Base-by-base conservation (phyloP, 1,284 basidiomycete species). In the Ustanciosporium gigantosporum region DNA sequence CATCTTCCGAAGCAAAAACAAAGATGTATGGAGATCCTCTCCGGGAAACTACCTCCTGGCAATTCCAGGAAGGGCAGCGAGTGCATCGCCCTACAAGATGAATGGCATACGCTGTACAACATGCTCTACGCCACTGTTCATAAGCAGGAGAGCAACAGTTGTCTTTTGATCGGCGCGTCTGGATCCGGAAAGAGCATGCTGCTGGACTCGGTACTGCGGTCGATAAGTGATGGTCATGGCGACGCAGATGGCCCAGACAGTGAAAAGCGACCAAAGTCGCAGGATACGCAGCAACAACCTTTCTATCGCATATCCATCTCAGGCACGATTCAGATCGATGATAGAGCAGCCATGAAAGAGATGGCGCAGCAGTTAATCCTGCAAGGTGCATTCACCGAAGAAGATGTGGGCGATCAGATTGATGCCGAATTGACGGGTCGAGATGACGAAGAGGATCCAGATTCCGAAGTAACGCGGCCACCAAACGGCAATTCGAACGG, bases 301-400 rank as follows among this genome's bases (percentile, higher is more conserved):
- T 69, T 41, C 41, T 68, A 70, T 34, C 62, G 59, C 31, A 72
- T 77, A 2, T 41, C 52, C 5, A 47, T 77, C 2, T 57, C 66
- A 3, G 73, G 51, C 0, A 53, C 57, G 0, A 24, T 74, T 7
- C 68, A 74, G 36, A 47, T 69, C 22, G 74, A 68, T 8, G 75
- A 77, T 25, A 39, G 71, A 8, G 48, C 64, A 1, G 70, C 70
- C 6, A 57, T 77, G 50, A 56, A 70, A 16, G 73, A 70, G 38
- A 68, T 77, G 56, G 74, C 72, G 6, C 56, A 61, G 25, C 74
- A 77, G 39, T 61, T 77, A 11, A 62, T 76, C 25, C 25, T 56
- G 4, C 61, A 65, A 32, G 75, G 73, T 15, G 75, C 74, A 0
- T 60, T 77, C 19, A 40, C 40, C 22, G 56, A 65, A 20, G 38